Evolutionary conservation across 2,329 filamentous ascomycete species (phyloP), one percentile per base, ranked within the genome.

Genomic region (Beauveria pseudobassiana): DNA sequence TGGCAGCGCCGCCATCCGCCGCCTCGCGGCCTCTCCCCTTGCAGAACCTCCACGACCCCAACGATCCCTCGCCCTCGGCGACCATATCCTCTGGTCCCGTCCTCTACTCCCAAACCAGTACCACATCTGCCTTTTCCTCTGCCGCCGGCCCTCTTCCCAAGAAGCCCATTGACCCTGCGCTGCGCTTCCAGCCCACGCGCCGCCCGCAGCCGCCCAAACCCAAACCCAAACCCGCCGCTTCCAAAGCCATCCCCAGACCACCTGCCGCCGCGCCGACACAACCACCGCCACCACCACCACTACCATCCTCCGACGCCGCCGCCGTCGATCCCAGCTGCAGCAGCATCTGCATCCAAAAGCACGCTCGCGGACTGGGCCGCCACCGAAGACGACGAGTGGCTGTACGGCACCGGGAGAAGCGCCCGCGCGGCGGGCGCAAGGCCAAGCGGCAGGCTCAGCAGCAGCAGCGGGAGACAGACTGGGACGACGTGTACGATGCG

Each of bases 401-500:
- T 86, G 64, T 91, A 91, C 71, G 80, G 76, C 28, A 68, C 74
- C 50, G 78, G 75, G 83, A 89, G 69, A 89, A 90, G 75, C 83
- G 86, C 61, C 85, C 89, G 70, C 86, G 90, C 55, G 90, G 90
- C 61, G 89, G 90, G 48, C 86, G 90, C 63, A 91, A 89, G 75
- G 88, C 89, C 74, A 90, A 90, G 68, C 82, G 85, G 63, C 78
- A 84, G 8, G 78, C 79, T 52, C 74, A 81, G 40, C 81, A 26
- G 14, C 22, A 84, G 6, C 78, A 80, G 52, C 74, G 81, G 57
- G 82, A 85, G 71, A 86, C 83, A n/a, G 87, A 96, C 70, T 97
- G 92, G 92, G 89, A 96, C 72, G 91, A 96, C 71, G 84, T 95
- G 26, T 97, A 96, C 72, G 93, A 96, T 69, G 90, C 91, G 1